Percentiles rank a stretch among this genome's conserved stretches.
These are phyloP conservation scores for Lojkania enalia DNA, from an alignment of 2,329 filamentous ascomycete species.

Conservation along the genomic window DNA sequence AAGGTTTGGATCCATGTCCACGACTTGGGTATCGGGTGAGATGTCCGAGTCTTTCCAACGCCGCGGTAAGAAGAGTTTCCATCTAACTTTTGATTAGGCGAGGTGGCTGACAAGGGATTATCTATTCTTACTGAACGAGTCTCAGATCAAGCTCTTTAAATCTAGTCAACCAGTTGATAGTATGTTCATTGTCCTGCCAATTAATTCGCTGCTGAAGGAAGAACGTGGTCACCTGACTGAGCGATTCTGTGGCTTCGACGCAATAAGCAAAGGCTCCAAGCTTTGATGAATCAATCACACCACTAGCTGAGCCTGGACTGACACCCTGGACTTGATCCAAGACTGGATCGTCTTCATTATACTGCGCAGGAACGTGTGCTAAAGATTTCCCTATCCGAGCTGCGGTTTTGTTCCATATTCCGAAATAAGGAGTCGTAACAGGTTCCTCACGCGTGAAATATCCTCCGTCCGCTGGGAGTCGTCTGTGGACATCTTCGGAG, in stretches of 20 bases:
- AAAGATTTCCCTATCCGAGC: slow-evolving; percentile 38
- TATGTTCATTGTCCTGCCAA: slow-evolving; percentile 41
- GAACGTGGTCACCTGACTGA: slow-evolving; percentile 41
- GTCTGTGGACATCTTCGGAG: slow-evolving; percentile 38
- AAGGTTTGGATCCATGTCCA: slow-evolving; percentile 42
- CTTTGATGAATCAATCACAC: slow-evolving; percentile 40
- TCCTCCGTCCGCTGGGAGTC: slow-evolving; percentile 38
- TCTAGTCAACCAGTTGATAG: slow-evolving; percentile 38
- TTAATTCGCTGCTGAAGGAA: slow-evolving; percentile 40
- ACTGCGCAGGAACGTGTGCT: slow-evolving; percentile 37
- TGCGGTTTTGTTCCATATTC: slow-evolving; percentile 41
- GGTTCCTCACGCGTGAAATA: slow-evolving; percentile 41
- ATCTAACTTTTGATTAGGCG: slow-evolving; percentile 8
- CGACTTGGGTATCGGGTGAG: slow-evolving; percentile 28
- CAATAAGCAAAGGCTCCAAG: slow-evolving; percentile 41
- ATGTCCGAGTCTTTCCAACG: slow-evolving; percentile 42
- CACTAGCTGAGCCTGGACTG: slow-evolving; percentile 35
- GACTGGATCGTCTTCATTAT: slow-evolving; percentile 37
- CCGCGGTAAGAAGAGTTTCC: slow-evolving; percentile 40
- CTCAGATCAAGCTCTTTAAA: slow-evolving; percentile 42
- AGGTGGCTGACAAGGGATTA: not conserved
- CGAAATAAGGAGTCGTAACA: slow-evolving; percentile 39
- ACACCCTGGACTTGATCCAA: slow-evolving; percentile 28
- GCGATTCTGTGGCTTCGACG: slow-evolving; percentile 38
- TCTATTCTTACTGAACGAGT: slow-evolving; percentile 24